Evolutionary conservation across 108 stramenopile species (phyloP).

Genomic region (Pseudonitzschia multiseries): DNA sequence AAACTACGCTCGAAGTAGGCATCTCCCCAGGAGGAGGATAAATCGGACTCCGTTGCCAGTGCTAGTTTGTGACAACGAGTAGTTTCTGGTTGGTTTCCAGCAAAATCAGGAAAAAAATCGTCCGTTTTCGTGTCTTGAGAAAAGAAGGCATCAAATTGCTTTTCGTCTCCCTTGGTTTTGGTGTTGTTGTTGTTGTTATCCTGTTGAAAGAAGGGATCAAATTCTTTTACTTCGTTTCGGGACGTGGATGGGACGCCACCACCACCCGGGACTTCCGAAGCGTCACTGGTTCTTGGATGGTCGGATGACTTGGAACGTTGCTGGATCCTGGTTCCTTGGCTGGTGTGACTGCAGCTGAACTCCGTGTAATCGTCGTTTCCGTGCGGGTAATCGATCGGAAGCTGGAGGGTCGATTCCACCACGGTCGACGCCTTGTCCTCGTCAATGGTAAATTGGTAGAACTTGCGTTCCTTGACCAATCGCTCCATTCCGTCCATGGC

Average conservation of each 20-base stretch:
- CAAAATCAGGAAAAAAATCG: not conserved
- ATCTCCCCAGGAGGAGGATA: not conserved
- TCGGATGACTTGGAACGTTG: slow-evolving; percentile 10
- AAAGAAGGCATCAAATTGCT: slow-evolving; percentile 6
- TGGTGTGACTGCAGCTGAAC: slow-evolving; percentile 20
- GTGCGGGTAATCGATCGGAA: slow-evolving; percentile 3
- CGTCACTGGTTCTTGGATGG: not conserved
- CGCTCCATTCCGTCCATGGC: slow-evolving; percentile 26
- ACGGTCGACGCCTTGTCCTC: slow-evolving; percentile 46
- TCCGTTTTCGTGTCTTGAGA: not conserved
- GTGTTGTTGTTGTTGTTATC: not conserved
- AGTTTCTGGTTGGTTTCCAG: not conserved
- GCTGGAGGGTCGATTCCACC: slow-evolving; percentile 16
- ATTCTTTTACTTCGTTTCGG: slow-evolving; percentile 9
- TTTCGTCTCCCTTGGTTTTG: not conserved
- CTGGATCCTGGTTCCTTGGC: slow-evolving; percentile 29
- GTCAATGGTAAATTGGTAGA: slow-evolving; percentile 42
- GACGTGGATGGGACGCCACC: not conserved
- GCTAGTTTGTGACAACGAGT: too few species aligned
- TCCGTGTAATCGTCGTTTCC: slow-evolving; percentile 23
- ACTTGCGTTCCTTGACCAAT: slow-evolving; percentile 23
- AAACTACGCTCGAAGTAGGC: not conserved
- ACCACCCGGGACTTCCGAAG: not conserved
- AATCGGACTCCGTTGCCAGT: not conserved
- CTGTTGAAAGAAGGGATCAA: not conserved